Conservation (phyloP, 169 alveolate genomes). For the Cryptosporidium baileyi region DNA sequence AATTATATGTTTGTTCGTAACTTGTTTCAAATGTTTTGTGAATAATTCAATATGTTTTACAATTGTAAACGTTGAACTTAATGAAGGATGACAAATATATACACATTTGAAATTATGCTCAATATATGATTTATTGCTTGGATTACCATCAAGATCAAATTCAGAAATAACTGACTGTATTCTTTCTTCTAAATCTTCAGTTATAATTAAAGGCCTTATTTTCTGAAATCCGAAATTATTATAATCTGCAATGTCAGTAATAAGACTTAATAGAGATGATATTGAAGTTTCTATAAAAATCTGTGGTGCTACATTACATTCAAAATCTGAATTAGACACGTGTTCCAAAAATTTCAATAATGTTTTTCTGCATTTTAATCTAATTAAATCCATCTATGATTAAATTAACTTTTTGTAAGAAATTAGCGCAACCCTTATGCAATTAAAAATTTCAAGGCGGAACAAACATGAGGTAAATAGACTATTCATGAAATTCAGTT, state of each 20-base stretch:
- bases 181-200: conserved; percentile 27
- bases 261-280: conserved; percentile 41
- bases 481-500: too few species aligned
- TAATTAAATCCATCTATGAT: conserved; percentile 42
- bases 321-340: not conserved
- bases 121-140: not conserved
- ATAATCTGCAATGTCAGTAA: conserved; percentile 46
- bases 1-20: not conserved
- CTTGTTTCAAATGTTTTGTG: not conserved
- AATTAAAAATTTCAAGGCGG: too few species aligned
- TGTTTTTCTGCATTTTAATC: conserved; percentile 50
- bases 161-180: conserved; percentile 25
- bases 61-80: conserved; percentile 23
- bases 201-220: conserved; percentile 18
- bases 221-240: conserved; percentile 45
- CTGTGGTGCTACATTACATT: not conserved
- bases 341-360: conserved; percentile 9
- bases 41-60: conserved; percentile 34
- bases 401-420: too few species aligned
- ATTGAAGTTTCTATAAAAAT: conserved; percentile 52
- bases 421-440: too few species aligned
- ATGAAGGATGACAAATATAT: conserved; percentile 50
- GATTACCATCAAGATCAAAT: not conserved
- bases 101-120: not conserved
- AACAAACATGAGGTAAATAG: too few species aligned